Evolutionary conservation across 2,329 filamentous ascomycete species (phyloP).

Genomic region (Rachicladosporium sp.): DNA sequence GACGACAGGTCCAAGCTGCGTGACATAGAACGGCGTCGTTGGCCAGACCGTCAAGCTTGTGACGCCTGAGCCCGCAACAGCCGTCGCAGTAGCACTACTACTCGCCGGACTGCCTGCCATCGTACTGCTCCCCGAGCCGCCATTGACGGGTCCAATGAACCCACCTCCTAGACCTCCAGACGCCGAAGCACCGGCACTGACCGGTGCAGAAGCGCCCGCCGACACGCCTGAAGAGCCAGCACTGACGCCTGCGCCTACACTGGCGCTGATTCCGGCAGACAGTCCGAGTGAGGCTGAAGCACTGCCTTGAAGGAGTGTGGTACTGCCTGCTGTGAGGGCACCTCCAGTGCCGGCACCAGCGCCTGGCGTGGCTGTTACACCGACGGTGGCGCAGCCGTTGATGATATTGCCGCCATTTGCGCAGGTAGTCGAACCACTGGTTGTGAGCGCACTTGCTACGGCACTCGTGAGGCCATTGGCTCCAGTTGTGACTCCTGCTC

Average conservation of each 20-base stretch:
- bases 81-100: background rate
- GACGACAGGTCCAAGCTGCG: background rate
- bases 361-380: slow-evolving; percentile 1
- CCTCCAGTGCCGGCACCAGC: background rate
- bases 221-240: slow-evolving; percentile 3
- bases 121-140: no score
- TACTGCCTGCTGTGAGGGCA: background rate
- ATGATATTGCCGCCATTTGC: slow-evolving; percentile 6
- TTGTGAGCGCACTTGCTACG: no score
- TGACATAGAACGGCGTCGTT: background rate
- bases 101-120: no score
- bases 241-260: slow-evolving; percentile 3
- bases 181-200: no score
- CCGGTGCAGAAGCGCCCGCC: no score
- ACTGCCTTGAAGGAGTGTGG: slow-evolving; percentile 2
- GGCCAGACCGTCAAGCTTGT: background rate
- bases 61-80: background rate
- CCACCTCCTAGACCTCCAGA: no score
- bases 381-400: slow-evolving; percentile 6
- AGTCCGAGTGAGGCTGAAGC: slow-evolving; percentile 1
- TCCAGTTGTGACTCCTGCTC: no score
- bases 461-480: no score
- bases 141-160: no score
- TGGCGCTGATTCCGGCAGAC: slow-evolving; percentile 1
- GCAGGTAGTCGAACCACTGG: slow-evolving; percentile 2